Conservation (phyloP, 2,329 filamentous ascomycete genomes). For the Fusarium pseudograminearum region DNA sequence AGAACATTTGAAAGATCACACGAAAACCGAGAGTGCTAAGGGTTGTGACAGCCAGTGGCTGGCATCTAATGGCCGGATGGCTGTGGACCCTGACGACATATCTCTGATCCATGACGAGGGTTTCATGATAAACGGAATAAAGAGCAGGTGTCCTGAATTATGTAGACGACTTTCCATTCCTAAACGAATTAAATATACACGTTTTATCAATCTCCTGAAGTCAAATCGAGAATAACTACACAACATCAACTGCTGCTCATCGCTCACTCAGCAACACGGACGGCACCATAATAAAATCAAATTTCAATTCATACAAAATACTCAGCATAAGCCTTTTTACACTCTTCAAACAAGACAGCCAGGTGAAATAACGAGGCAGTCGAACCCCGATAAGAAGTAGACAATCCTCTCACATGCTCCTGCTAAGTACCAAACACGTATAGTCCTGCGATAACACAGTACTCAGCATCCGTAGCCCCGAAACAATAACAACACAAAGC, state of each 20-base stretch:
- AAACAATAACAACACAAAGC: constrained; percentile 1
- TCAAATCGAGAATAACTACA: not conserved
- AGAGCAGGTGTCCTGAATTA: not conserved
- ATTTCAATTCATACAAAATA: constrained; percentile 22
- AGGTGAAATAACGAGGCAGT: not conserved
- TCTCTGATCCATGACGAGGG: not conserved
- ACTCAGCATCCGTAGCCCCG: not conserved
- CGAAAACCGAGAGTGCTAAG: not conserved
- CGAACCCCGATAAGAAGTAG: constrained; percentile 5
- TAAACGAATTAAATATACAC: not conserved
- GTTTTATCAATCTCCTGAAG: not conserved
- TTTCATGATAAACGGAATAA: not conserved
- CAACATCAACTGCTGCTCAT: not conserved
- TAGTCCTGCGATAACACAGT: constrained; percentile 15
- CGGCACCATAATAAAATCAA: not conserved
- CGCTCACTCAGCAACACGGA: not conserved
- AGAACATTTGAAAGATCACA: not conserved
- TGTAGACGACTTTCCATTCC: not conserved
- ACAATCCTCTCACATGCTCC: constrained; percentile 6
- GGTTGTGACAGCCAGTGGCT: not conserved
- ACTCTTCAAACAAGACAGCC: not conserved
- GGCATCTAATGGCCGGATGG: not conserved
- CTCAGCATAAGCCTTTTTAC: constrained; percentile 14
- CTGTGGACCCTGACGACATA: too few relatives aligned
- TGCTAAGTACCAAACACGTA: constrained; percentile 7